Evolutionary conservation across 805 yeast genomes (phyloP), one percentile per base, ranked within the genome.

Genomic region (Sungouiella thailandica): DNA sequence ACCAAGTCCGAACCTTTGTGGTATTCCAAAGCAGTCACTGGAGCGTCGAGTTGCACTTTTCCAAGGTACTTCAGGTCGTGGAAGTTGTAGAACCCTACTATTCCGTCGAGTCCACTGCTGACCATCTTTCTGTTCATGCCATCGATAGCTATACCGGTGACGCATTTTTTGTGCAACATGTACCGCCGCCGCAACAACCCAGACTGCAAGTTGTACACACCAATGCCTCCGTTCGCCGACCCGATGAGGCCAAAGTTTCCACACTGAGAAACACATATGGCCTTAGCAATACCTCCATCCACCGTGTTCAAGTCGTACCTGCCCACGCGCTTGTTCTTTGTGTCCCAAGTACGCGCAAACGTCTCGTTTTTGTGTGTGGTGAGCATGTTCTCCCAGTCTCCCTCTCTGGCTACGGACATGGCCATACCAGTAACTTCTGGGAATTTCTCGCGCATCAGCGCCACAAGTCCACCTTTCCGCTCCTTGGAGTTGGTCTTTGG

Each of bases 231-330:
- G 27, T 64, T 58, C 2, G 89, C 72, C 2, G 97, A 87, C 9
- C 97, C 99, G 14, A 94, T 82, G 25, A 90, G 62, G 1, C 84
- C 96, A 58, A 94, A 93, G 57, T 94, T 94, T 24, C 98, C 98
- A 70, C 99, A 93, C 36, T 79, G 83, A 0, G 97, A 84, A 15
- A 90, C 75, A 13, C 83, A 72, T 7, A 87, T 90, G 19, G 83
- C 58, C 52, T 81, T 84, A 7, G 79, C 94, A 7, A 73, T 51
- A 2, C 90, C 87, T 4, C 72, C 78, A 58, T 93, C 97, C n/a
- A 75, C 74, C 1, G 96, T 84, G 3, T 65, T 56, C 23, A 94
- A 64, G 23, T 66, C 67, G 68, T 80, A 76, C 39, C 81, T 74
- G 15, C 97, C 97, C 3, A 88, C 77, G 51, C 88, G 78, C 43